These are phyloP conservation scores for Cucurbitaria berberidis DNA, from an alignment of 2,329 filamentous ascomycete genomes.

Conservation along the genomic window DNA sequence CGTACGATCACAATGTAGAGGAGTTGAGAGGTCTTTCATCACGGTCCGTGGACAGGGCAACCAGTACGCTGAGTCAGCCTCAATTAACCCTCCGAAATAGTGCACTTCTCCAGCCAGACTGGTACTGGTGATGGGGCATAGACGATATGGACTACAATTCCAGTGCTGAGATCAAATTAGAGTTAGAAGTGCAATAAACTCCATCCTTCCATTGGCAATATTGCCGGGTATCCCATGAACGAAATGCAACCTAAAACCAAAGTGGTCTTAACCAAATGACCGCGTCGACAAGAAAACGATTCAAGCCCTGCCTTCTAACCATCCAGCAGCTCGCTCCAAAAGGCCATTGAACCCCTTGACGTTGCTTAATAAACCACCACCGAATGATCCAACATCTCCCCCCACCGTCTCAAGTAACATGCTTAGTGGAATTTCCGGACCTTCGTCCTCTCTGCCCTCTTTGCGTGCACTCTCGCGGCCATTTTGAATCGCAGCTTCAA, in stretches of 20 bases:
- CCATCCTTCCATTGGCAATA: slow-evolving; percentile 2
- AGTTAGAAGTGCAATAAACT: neutral
- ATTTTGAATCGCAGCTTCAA: slow-evolving; percentile 45
- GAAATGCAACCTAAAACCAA: neutral
- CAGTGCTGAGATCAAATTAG: neutral
- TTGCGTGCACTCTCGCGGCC: slow-evolving; percentile 40
- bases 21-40: too few species aligned
- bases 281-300: neutral
- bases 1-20: too few species aligned
- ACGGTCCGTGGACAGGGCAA: too few species aligned
- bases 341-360: slow-evolving; percentile 43
- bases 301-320: slow-evolving; percentile 44
- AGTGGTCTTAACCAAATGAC: neutral
- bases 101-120: neutral
- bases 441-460: slow-evolving; percentile 41
- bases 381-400: slow-evolving; percentile 33
- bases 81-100: neutral
- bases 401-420: slow-evolving; percentile 40
- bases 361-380: slow-evolving; percentile 41
- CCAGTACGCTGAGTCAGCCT: neutral
- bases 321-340: slow-evolving; percentile 43
- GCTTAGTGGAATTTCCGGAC: slow-evolving; percentile 39
- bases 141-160: neutral
- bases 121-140: neutral
- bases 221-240: slow-evolving; percentile 7